These are phyloP conservation scores for Fusarium annulatum DNA, from an alignment of 2,329 filamentous ascomycete species.

Conservation along the genomic window DNA sequence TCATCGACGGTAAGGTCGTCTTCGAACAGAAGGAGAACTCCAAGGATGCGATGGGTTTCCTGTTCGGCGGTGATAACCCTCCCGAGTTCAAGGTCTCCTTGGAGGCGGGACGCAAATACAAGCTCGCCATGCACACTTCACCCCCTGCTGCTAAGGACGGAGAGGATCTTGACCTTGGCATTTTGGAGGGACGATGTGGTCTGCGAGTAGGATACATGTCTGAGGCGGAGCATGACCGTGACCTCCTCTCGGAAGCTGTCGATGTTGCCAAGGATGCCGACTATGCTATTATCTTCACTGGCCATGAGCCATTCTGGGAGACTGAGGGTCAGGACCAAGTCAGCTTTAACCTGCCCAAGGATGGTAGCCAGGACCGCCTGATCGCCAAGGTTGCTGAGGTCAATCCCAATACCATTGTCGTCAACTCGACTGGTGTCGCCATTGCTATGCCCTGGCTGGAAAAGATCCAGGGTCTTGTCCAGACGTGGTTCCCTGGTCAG, in stretches of 20 bases:
- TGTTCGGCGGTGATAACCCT: slow-evolving; percentile 47
- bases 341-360: slow-evolving; percentile 74
- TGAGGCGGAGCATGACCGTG: slow-evolving; percentile 49
- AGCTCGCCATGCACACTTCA: slow-evolving; percentile 45
- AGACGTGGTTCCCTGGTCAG: slow-evolving; percentile 77
- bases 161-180: slow-evolving; percentile 47
- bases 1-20: slow-evolving; percentile 47
- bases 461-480: slow-evolving; percentile 69
- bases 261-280: slow-evolving; percentile 68
- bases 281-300: slow-evolving; percentile 65
- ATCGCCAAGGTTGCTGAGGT: slow-evolving; percentile 65
- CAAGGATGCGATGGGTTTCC: slow-evolving; percentile 50
- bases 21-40: slow-evolving; percentile 48
- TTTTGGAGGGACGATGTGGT: slow-evolving; percentile 49
- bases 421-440: slow-evolving; percentile 74
- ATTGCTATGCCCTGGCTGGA: slow-evolving; percentile 68
- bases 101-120: slow-evolving; percentile 47
- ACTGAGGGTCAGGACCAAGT: slow-evolving; percentile 74
- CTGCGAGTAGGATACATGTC: slow-evolving; percentile 49
- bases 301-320: slow-evolving; percentile 64
- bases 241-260: slow-evolving; percentile 61
- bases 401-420: slow-evolving; percentile 69
- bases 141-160: slow-evolving; percentile 41
- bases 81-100: slow-evolving; percentile 47
- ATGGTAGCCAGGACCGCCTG: slow-evolving; percentile 68